Conservation (phyloP, 495 filamentous ascomycete genomes). For the Aspergillus baeticus region DNA sequence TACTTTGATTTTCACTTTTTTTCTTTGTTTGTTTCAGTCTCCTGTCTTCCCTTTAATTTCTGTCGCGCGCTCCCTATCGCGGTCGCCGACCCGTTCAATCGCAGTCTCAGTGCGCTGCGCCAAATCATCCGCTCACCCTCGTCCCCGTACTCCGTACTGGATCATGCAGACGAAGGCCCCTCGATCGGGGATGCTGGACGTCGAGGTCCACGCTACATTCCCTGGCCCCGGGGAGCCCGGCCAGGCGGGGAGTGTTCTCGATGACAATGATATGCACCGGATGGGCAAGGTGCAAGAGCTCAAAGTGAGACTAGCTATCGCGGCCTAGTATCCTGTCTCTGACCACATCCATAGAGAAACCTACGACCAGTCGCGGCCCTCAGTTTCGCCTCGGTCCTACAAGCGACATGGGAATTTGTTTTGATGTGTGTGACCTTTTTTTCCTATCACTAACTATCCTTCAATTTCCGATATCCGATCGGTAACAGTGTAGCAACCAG, state of each 20-base stretch:
- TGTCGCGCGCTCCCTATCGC: no score
- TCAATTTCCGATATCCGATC: background rate
- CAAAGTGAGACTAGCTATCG: slow-evolving; percentile 25
- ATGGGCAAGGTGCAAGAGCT: slow-evolving; percentile 41
- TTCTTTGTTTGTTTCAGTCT: background rate
- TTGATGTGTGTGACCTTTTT: slow-evolving; percentile 25
- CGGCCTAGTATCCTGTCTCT: background rate
- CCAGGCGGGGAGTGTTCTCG: slow-evolving; percentile 8
- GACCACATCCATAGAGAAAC: slow-evolving; percentile 29
- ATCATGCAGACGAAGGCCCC: slow-evolving; percentile 1
- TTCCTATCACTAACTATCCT: no score
- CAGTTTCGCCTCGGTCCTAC: slow-evolving; percentile 46
- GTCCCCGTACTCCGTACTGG: no score
- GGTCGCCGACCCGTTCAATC: background rate
- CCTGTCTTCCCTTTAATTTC: background rate
- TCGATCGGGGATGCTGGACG: background rate
- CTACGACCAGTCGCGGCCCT: slow-evolving; percentile 47
- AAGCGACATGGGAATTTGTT: slow-evolving; percentile 50
- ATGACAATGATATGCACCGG: slow-evolving; percentile 40
- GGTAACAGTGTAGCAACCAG: no score
- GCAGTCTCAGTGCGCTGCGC: background rate
- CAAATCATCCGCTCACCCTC: background rate
- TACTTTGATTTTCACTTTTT: background rate
- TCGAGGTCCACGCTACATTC: background rate
- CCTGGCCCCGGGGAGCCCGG: background rate